These are phyloP conservation scores for Neurospora sp. DNA, from an alignment of 495 filamentous ascomycete species.

Conservation along the genomic window DNA sequence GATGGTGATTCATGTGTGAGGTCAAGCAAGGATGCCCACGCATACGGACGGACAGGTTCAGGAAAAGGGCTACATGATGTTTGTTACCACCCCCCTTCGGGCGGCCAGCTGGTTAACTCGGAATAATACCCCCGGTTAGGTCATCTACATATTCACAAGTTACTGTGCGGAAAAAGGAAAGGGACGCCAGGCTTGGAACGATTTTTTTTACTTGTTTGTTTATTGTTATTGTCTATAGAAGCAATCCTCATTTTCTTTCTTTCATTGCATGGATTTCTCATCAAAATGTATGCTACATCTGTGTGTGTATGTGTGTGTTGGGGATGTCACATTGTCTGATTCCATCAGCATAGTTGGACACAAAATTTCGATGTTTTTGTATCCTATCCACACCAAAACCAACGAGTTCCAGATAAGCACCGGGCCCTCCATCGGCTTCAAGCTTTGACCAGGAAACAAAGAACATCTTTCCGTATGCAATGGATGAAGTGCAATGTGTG, in stretches of 20 bases:
- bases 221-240: background rate
- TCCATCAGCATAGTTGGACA: background rate
- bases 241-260: background rate
- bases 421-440: background rate
- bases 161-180: background rate
- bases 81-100: background rate
- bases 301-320: background rate
- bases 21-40: background rate
- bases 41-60: background rate
- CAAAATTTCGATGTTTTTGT: background rate
- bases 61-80: background rate
- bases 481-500: background rate
- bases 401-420: background rate
- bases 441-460: background rate
- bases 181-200: background rate
- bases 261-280: background rate
- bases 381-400: background rate
- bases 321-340: background rate
- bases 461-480: background rate
- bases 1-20: background rate
- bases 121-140: background rate
- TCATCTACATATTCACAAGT: background rate
- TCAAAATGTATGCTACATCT: background rate
- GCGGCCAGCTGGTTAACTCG: background rate
- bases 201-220: background rate